Percentiles rank a stretch among this genome's conserved stretches.
Evolutionary conservation across 805 yeast genomes (phyloP).

Genomic region (Ogataea glucozyma): DNA sequence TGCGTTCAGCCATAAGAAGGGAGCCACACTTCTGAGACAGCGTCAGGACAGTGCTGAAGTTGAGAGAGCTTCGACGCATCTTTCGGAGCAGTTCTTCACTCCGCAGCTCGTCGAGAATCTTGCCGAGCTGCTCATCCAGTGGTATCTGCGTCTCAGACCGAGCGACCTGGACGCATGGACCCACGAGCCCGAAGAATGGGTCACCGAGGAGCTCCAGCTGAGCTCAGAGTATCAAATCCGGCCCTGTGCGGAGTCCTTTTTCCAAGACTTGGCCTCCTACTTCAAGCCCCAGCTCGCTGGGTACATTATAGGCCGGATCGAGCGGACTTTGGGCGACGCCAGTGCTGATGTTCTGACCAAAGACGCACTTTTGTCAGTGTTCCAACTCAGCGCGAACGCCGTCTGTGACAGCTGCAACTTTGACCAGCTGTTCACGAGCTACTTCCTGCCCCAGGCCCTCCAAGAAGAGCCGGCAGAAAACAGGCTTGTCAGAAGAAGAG

Average conservation of each 20-base stretch:
- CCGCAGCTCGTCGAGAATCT: conserved; percentile 55
- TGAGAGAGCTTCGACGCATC: conserved; percentile 51
- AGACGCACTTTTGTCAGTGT: conserved; percentile 81
- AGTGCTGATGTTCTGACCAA: conserved; percentile 55
- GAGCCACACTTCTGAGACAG: conserved; percentile 62
- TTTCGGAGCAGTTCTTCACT: conserved; percentile 59
- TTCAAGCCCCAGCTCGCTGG: conserved; percentile 58
- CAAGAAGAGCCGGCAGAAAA: conserved; percentile 48
- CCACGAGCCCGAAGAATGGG: conserved; percentile 91
- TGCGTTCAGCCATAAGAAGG: conserved; percentile 61
- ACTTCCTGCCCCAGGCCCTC: conserved; percentile 67
- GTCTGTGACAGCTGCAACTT: conserved; percentile 68
- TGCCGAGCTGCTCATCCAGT: conserved; percentile 65
- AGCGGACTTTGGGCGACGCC: conserved; percentile 37
- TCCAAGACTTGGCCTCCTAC: conserved; percentile 66
- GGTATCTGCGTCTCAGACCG: conserved; percentile 74
- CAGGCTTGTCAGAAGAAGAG: conserved; percentile 71
- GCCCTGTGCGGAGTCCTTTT: conserved; percentile 85
- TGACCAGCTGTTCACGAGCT: conserved; percentile 57
- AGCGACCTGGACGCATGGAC: conserved; percentile 80
- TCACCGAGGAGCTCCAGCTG: conserved; percentile 71
- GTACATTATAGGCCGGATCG: conserved; percentile 60
- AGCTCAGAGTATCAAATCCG: conserved; percentile 84
- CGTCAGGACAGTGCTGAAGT: conserved; percentile 67
- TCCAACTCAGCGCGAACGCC: conserved; percentile 72